These are phyloP conservation scores for Myriangium duriaei DNA, from an alignment of 2,329 filamentous ascomycete genomes.

Conservation along the genomic window DNA sequence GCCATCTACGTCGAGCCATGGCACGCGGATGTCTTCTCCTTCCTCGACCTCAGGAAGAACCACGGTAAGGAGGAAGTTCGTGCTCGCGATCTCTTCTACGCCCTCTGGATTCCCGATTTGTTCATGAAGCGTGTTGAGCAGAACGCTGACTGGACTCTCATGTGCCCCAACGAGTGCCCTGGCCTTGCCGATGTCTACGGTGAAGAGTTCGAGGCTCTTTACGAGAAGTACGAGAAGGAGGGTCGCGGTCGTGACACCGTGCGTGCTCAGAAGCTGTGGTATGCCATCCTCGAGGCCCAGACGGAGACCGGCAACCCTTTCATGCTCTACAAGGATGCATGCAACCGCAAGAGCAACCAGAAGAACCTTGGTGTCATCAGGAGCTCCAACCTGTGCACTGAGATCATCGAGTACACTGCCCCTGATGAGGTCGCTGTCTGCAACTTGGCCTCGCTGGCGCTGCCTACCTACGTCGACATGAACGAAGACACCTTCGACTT, in stretches of 20 bases:
- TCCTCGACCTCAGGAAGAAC: slow-evolving; percentile 96
- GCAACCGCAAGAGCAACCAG: slow-evolving; percentile 99
- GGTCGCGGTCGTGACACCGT: slow-evolving; percentile 81
- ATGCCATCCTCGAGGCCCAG: slow-evolving; percentile 93
- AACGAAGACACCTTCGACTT: slow-evolving; percentile 81
- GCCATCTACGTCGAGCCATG: slow-evolving; percentile 98
- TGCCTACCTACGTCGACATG: slow-evolving; percentile 85
- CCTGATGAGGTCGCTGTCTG: slow-evolving; percentile 98
- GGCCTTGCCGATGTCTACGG: slow-evolving; percentile 94
- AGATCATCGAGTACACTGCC: slow-evolving; percentile 94
- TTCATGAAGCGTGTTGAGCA: slow-evolving; percentile 99
- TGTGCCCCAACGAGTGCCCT: slow-evolving; percentile 94
- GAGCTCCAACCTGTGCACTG: slow-evolving; percentile 97
- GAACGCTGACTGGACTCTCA: slow-evolving; percentile 93
- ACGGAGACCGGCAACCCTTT: slow-evolving; percentile 98
- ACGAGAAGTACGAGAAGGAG: slow-evolving; percentile 77
- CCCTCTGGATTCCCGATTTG: slow-evolving; percentile 94
- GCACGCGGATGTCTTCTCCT: slow-evolving; percentile 96
- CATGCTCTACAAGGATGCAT: slow-evolving; percentile 98
- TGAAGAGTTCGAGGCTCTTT: slow-evolving; percentile 91
- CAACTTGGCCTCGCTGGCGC: slow-evolving; percentile 87
- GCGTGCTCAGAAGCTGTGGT: slow-evolving; percentile 98
- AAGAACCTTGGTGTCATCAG: slow-evolving; percentile 98
- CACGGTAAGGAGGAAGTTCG: slow-evolving; percentile 98
- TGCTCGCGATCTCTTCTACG: slow-evolving; percentile 93